Conservation (phyloP, 768 basidiomycete species). For the Chalciporus chontae region DNA sequence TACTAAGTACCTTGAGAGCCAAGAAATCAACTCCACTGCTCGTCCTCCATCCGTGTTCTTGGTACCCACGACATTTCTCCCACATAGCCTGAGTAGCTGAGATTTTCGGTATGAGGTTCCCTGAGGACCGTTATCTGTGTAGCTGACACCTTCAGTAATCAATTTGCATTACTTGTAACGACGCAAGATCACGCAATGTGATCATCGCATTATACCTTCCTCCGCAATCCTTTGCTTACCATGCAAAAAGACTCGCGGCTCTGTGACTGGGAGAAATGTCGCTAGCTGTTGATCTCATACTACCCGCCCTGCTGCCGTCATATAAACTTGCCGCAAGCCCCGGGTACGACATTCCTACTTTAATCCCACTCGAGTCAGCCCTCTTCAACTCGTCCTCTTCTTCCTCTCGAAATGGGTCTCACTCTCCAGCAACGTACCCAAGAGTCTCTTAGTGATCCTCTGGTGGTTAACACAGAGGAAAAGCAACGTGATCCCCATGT, state of each 20-base stretch:
- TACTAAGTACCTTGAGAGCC: too few species aligned
- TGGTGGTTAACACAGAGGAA: neutral
- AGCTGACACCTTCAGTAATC: neutral
- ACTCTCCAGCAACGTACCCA: slow-evolving; percentile 1
- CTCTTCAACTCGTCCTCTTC: neutral
- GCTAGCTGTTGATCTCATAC: neutral
- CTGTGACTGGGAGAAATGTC: neutral
- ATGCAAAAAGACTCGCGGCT: neutral
- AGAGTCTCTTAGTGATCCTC: neutral
- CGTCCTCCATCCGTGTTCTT: too few species aligned
- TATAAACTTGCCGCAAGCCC: slow-evolving; percentile 4
- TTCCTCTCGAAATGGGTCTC: slow-evolving; percentile 17
- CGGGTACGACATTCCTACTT: neutral
- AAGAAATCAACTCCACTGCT: neutral
- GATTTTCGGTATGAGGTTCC: neutral
- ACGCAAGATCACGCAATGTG: slow-evolving; percentile 34
- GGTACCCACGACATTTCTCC: neutral
- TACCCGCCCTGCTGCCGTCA: neutral
- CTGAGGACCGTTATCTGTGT: neutral
- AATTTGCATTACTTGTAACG: slow-evolving; percentile 11
- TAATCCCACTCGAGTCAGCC: neutral
- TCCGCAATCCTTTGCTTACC: neutral
- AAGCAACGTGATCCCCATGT: slow-evolving; percentile 48
- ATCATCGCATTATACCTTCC: slow-evolving; percentile 15
- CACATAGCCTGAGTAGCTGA: too few species aligned